Evolutionary conservation across 352 stramenopile genomes (phyloP), one percentile per base, ranked within the genome.

Genomic region (Globisporangium polare): DNA sequence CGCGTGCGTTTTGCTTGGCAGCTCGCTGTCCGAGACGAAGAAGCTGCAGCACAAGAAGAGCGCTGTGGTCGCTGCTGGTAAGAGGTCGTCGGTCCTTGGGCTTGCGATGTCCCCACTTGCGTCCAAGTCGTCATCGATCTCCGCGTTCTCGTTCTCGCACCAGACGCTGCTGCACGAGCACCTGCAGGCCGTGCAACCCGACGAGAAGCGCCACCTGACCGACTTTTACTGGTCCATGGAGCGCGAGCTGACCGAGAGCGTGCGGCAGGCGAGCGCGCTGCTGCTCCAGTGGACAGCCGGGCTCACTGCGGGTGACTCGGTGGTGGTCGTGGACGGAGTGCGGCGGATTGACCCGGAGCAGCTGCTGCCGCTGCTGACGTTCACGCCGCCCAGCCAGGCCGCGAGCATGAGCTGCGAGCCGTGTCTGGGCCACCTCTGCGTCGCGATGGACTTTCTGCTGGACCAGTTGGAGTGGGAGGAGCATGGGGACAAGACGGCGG

Each of bases 381-480:
- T 83, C 18, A 39, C 69, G 18, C 53, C 74, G n/a, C 71, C 78
- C 0, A 78, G 66, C 15, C 77, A 89, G n/a, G 73, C 78, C 27
- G 65, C 71, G 3, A 77, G 69, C 15, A 82, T 83, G 71, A 68
- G 64, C 42, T 77, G 78, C 39, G 72, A 72, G 41, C 75, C 73
- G 4, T 70, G 78, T 27, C 51, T 90, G 13, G 80, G 80, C 27
- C 80, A 90, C 35, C 55, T 90, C 13, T 78, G 67, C 50, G 55
- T 86, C 17, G 77, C 77, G n/a, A 90, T 90, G 73, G 70, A 88
- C 47, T 90, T 77, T 51, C 68, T 77, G 20, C 65, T 90, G 26
- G 72, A 79, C 57, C 66, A 85, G 46, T 61, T 89, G n/a, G n/a
- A 72, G 26, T 26, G 39, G 57, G 68, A 42, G 27, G 66, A 31